These are phyloP conservation scores for Zygosaccharomyces gambellarensis DNA, from an alignment of 805 yeast genomes.

Conservation along the genomic window DNA sequence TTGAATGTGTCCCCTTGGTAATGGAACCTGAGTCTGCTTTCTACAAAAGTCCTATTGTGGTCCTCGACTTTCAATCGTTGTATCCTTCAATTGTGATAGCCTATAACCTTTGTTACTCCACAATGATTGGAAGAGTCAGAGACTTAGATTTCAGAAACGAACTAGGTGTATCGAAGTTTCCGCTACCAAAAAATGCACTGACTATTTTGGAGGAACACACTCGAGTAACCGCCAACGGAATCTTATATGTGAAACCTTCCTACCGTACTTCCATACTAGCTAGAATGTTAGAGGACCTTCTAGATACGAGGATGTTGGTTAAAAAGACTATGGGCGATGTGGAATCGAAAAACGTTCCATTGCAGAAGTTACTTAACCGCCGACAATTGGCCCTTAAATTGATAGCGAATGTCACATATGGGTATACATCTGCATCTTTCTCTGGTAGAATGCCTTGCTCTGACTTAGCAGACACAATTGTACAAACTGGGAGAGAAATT, in stretches of 20 bases:
- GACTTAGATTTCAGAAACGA: slow-evolving; percentile 46
- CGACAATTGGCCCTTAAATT: slow-evolving; percentile 83
- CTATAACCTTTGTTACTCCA: slow-evolving; percentile 79
- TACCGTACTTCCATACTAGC: slow-evolving; percentile 71
- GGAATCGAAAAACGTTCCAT: slow-evolving; percentile 37
- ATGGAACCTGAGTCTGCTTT: slow-evolving; percentile 87
- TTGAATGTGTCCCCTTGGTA: slow-evolving; percentile 83
- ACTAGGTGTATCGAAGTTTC: slow-evolving; percentile 49
- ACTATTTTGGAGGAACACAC: slow-evolving; percentile 50
- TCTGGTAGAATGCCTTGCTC: slow-evolving; percentile 98
- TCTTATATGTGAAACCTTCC: slow-evolving; percentile 61
- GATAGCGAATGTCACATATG: slow-evolving; percentile 93
- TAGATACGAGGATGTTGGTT: slow-evolving; percentile 74
- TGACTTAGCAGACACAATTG: slow-evolving; percentile 92
- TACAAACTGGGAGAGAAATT: slow-evolving; percentile 83
- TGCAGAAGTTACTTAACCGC: slow-evolving; percentile 58
- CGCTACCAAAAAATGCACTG: slow-evolving; percentile 54
- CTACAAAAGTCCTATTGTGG: slow-evolving; percentile 85
- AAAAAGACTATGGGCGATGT: slow-evolving; percentile 63
- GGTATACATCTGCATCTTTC: slow-evolving; percentile 89
- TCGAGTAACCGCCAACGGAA: slow-evolving; percentile 80
- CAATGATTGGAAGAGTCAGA: slow-evolving; percentile 58
- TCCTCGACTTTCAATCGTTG: slow-evolving; percentile 86
- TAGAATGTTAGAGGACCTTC: slow-evolving; percentile 76
- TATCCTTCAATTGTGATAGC: slow-evolving; percentile 93